A percentile compares a stretch with the other conserved stretches of the same genome.
phyloP scores from a whole-genome alignment of 192 early-diverging fungal genomes.

The Backusella psychrophila region DNA sequence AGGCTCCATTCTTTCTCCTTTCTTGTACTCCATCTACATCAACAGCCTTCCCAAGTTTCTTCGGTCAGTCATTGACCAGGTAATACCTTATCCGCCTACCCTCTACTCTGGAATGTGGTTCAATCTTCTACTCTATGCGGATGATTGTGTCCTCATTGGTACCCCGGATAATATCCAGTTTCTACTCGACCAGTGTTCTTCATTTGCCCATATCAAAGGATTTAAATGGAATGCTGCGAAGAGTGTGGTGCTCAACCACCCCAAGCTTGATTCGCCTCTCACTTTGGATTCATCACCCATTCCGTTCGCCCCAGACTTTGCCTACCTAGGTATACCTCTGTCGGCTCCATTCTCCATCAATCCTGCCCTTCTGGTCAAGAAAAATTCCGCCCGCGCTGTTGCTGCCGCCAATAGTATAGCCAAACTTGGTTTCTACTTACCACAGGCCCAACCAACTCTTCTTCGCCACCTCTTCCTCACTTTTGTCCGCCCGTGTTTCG shows the following conservation, averaged over 20 bases:
- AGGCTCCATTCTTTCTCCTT: constrained; percentile 16
- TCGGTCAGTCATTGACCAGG: not conserved
- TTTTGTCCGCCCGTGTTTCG: too few relatives aligned
- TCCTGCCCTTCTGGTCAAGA: too few relatives aligned
- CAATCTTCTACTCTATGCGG: not conserved
- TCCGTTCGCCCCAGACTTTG: too few relatives aligned
- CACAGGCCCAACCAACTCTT: too few relatives aligned
- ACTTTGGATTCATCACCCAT: not conserved
- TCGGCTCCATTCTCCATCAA: too few relatives aligned
- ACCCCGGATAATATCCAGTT: not conserved
- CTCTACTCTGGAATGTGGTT: not conserved
- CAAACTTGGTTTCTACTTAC: too few relatives aligned
- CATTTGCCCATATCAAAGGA: not conserved
- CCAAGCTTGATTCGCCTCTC: not conserved
- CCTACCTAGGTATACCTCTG: too few relatives aligned
- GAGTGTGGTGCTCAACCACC: not conserved
- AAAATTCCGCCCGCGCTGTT: too few relatives aligned
- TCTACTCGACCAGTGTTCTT: not conserved
- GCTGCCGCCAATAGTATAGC: too few relatives aligned
- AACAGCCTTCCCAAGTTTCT: not conserved
- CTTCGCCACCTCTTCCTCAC: too few relatives aligned
- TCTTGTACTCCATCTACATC: constrained; percentile 23
- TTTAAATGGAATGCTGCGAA: not conserved
- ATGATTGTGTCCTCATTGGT: not conserved
- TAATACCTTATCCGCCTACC: not conserved